Evolutionary conservation across 1,284 basidiomycete species (phyloP).

Genomic region (Takashimella tepidaria): DNA sequence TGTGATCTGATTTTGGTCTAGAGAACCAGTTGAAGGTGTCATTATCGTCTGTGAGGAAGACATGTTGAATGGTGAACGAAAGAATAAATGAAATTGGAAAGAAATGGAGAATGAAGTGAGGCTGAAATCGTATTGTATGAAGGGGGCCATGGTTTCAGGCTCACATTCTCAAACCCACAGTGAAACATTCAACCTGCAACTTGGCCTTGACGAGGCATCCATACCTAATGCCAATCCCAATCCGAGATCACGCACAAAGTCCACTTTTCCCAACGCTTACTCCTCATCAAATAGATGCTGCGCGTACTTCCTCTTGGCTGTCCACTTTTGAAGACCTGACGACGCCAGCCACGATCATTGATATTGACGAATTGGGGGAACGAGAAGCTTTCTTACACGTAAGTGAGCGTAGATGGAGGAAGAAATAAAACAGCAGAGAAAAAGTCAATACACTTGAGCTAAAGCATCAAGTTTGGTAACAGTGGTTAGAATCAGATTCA

Average conservation of each 20-base stretch:
- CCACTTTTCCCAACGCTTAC: slow-evolving; percentile 10
- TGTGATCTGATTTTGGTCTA: no score
- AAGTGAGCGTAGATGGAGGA: slow-evolving; percentile 41
- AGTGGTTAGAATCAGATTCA: slow-evolving; percentile 30
- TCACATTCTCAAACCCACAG: no score
- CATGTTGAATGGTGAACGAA: no score
- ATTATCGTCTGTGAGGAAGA: no score
- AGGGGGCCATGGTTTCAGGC: no score
- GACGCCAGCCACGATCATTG: slow-evolving; percentile 73
- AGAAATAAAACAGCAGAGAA: no score
- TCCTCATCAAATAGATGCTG: slow-evolving; percentile 50
- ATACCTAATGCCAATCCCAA: slow-evolving; percentile 18
- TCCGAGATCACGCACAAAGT: neutral
- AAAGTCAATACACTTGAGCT: neutral
- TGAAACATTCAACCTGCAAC: no score
- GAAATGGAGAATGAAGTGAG: no score
- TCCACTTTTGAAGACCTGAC: slow-evolving; percentile 63
- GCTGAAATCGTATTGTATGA: no score
- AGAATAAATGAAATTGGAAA: no score
- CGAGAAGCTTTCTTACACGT: slow-evolving; percentile 73
- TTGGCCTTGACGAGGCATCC: no score
- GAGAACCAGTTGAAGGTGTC: no score
- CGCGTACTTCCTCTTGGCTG: slow-evolving; percentile 87
- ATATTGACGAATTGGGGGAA: slow-evolving; percentile 73
- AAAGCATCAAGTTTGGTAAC: neutral